Percentiles rank a stretch among this genome's conserved stretches.
Evolutionary conservation across 1,284 basidiomycete species (phyloP).

Genomic region (Ustilago trichophora): DNA sequence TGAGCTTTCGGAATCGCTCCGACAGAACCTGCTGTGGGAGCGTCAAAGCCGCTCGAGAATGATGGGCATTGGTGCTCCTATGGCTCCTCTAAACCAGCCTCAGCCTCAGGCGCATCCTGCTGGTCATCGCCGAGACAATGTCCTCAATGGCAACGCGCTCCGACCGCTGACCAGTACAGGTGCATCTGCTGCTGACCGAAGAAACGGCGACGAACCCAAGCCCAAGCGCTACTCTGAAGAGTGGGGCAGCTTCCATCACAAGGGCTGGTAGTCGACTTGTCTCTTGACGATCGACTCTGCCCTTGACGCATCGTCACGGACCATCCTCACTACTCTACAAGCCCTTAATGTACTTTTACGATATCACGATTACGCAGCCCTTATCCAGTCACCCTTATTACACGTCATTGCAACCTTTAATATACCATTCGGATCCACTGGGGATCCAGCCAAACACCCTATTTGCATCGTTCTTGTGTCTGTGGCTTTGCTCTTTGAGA

Average conservation of each 20-base stretch:
- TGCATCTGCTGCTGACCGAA: slow-evolving; percentile 11
- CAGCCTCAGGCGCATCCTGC: slow-evolving; percentile 8
- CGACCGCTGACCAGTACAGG: slow-evolving; percentile 52
- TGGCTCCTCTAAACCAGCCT: slow-evolving; percentile 21
- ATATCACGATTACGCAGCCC: slow-evolving; percentile 8
- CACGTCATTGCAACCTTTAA: slow-evolving; percentile 11
- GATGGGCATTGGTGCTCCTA: slow-evolving; percentile 57
- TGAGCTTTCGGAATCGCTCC: slow-evolving; percentile 84
- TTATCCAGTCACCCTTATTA: slow-evolving; percentile 14
- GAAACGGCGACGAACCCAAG: slow-evolving; percentile 17
- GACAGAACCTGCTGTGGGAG: slow-evolving; percentile 85
- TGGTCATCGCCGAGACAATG: slow-evolving; percentile 29
- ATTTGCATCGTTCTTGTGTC: background rate
- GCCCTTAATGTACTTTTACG: slow-evolving; percentile 24
- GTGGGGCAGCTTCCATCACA: slow-evolving; percentile 60
- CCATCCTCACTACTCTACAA: background rate
- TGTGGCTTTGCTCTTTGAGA: too few species aligned
- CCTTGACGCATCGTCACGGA: too few species aligned
- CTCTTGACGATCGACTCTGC: too few species aligned
- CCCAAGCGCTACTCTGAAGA: slow-evolving; percentile 52
- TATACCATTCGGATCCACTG: slow-evolving; percentile 23
- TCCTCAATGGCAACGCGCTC: slow-evolving; percentile 51
- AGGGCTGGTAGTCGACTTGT: slow-evolving; percentile 57
- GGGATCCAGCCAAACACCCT: slow-evolving; percentile 2
- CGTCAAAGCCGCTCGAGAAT: slow-evolving; percentile 68